Base-by-base conservation (phyloP, 495 filamentous ascomycete genomes). In the Cairneyella variabilis region DNA sequence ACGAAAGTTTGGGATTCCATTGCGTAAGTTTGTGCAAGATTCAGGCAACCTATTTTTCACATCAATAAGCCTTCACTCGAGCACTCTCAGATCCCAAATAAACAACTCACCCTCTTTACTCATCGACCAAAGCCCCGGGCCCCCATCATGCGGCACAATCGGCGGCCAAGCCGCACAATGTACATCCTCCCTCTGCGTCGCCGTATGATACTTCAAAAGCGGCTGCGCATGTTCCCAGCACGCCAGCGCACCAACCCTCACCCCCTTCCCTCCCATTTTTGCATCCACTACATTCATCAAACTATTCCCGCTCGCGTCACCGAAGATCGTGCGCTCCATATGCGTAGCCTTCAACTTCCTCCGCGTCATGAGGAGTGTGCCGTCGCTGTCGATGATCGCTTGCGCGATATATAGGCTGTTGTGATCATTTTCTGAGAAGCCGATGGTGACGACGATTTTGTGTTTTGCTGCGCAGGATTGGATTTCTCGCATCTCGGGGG, bases 281-380 rank as follows among this genome's bases (percentile, higher is more conserved):
- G 72, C 60, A 21, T 78, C 68, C 0, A 58, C 72, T 1, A 83
- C 81, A 42, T 63, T 69, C 0, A 39, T 27, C 8, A 78, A 45
- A 48, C 64, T 69, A 11, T 62, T 60, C 6, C 69, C 64, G 0
- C 63, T 67, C 0, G 69, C 71, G 57, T 86, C 80, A 0, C 82
- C 81, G 44, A 78, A 84, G 27, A 84, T 65, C 0, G 79, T 80
- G 5, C 80, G 73, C 61, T 86, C 82, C 71, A 83, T 76, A 52
- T 84, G 81, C 21, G 80, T 84, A 0, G 79, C 69, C 62, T 86
- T 84, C 40, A 83, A 66, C 68, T 84, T 84, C 9, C 76, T 64
- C 0, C 80, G 71, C 14, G 64, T 60, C 26, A 71, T 64, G 4
- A 67, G 49, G 21, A 83, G 61, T 14, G 70, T 63, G 1, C 82